These are phyloP conservation scores for Quercus aquifolioides DNA, from an alignment of 306 rosid species.

Conservation along the genomic window DNA sequence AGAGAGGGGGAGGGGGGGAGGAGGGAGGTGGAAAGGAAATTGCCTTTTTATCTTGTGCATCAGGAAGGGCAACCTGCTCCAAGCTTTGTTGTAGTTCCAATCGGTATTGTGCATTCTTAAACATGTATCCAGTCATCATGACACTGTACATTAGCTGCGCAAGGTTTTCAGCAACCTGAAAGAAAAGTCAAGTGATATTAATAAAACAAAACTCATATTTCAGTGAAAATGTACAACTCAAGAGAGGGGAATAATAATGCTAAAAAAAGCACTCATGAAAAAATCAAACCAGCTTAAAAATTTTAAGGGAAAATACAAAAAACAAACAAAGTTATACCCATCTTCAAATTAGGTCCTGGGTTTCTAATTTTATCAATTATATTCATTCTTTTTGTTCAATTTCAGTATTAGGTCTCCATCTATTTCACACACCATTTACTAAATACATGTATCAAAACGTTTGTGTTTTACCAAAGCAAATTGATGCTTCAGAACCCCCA, in stretches of 20 bases:
- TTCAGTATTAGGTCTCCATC: no score
- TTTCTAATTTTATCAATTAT: no score
- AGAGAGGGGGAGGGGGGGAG: no score
- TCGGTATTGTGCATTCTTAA: slow-evolving; percentile 89
- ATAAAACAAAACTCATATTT: neutral
- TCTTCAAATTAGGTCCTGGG: no score
- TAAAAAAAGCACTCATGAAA: neutral
- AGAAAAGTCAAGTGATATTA: slow-evolving; percentile 24
- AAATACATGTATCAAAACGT: no score
- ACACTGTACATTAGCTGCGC: slow-evolving; percentile 99
- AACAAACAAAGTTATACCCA: no score
- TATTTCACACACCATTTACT: no score
- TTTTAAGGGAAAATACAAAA: neutral
- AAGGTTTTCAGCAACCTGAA: slow-evolving; percentile 96
- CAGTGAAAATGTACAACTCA: neutral
- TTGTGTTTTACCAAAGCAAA: no score
- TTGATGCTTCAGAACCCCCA: no score
- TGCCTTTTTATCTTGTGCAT: slow-evolving; percentile 73
- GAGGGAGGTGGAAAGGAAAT: neutral
- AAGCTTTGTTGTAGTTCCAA: slow-evolving; percentile 91
- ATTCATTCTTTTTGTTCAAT: no score
- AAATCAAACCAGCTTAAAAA: neutral
- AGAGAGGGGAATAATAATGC: neutral
- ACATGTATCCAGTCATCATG: slow-evolving; percentile 98
- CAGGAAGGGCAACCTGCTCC: slow-evolving; percentile 93